Evolutionary conservation across 345 rosid species (phyloP), one percentile per base, ranked within the genome.

Genomic region (Hibiscus tridactylites): DNA sequence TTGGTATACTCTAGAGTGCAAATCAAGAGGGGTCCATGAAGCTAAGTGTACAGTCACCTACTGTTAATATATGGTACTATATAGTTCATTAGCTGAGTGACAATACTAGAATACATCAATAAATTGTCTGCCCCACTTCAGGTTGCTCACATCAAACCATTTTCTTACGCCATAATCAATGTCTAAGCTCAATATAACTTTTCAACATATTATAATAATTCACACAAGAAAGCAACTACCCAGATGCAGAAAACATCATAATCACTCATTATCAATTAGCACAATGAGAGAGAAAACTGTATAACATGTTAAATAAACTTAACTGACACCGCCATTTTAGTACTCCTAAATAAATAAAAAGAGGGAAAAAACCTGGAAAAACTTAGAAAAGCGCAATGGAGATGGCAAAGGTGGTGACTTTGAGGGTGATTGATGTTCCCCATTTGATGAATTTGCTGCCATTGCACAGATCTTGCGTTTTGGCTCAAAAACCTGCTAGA

Each of bases 371-470:
- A 87, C 98, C 96, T 94, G 97, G 75, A 79, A 89, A 75, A 94
- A 94, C 76, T 92, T 92, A 75, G 97, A 94, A 75, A 79, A 78
- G 31, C 98, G 83, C 80, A 94, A 75, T 56, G 99, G 97, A 53
- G 99, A 92, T 33, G 99, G 97, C 75, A 72, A 42, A n/a, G 97
- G 98, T 39, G 97, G 97, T 33, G 88, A 78, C 81, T 94, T 94
- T 39, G 88, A 72, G 26, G 87, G 73, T 8, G 88, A 65, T 17
- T 79, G 88, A 59, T 82, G 77, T 53, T 84, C 81, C 16, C 93
- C 96, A 42, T 87, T 81, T 0, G 88, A 74, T 69, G 79, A 74
- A 53, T 79, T 77, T 2, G 76, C 77, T 3, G 93, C 90, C 93
- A 86, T 91, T 65, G 73, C 77, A 84, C 78, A 65, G 85, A 79